Base-by-base conservation (phyloP, 495 filamentous ascomycete species). In the Hypoxylon fuscum region DNA sequence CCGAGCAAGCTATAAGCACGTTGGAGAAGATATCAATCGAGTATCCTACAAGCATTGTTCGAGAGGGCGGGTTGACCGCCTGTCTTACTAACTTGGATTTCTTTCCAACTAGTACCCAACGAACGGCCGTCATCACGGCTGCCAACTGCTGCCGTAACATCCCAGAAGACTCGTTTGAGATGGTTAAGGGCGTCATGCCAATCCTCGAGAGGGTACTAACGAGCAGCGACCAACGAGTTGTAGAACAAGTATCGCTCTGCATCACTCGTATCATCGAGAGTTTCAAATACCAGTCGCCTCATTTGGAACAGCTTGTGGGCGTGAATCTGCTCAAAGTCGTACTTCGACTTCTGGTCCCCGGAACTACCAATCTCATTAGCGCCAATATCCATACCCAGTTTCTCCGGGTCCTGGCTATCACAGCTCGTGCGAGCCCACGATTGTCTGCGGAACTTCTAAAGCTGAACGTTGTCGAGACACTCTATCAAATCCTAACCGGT, bases 101-200 rank as follows among this genome's bases (percentile, higher is more conserved):
- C 75, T 99, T 99, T 71, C 88, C 96, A 5, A 98, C 96, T 8
- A 93, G 94, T 71, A 97, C 95, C 3, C 96, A 99, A 73, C 85
- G 96, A 23, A 96, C 94, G 17, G 96, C 96, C 1, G 95, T 98
- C 14, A 97, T 92, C 1, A 98, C 94, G 11, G 96, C 96, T 17
- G 96, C 96, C 17, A 98, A 99, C 67, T 98, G 95, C 76, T 98
- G 96, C 71, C 91, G 95, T 38, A 96, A 96, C 64, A 91, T 99
- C 12, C 90, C 93, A 2, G 91, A 94, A 55, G 94, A 97, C 60
- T 93, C 90, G 0, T 99, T 97, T 70, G 79, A 86, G 6, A 91
- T 92, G 1, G 86, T 99, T 17, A 84, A 85, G 52, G 93, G 95
- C 76, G 94, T 97, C 14, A 99, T 99, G 96, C 92, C 92, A 7